A percentile compares a stretch with the other conserved stretches of the same genome.
Evolutionary conservation across 1,139 yeast species (phyloP).

Genomic region (Blastobotrys malaysiensis): DNA sequence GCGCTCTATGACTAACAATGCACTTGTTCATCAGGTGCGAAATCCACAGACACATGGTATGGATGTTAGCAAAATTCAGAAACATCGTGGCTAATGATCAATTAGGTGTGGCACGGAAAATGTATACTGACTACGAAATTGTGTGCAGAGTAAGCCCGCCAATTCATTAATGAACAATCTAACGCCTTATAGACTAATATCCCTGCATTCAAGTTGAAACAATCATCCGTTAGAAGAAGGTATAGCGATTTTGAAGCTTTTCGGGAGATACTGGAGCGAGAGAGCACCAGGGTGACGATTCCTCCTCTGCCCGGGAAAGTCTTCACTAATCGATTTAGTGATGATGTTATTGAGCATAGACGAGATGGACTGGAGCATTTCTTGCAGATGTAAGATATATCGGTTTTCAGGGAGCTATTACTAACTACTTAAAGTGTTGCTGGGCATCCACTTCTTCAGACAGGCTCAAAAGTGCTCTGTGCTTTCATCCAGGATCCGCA

Average conservation of each 20-base stretch:
- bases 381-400: slow-evolving; percentile 44
- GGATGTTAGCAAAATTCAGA: slow-evolving; percentile 5
- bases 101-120: slow-evolving; percentile 46
- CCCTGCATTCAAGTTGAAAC: slow-evolving; percentile 72
- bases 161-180: neutral
- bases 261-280: slow-evolving; percentile 67
- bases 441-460: slow-evolving; percentile 89
- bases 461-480: slow-evolving; percentile 76
- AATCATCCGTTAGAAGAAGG: slow-evolving; percentile 71
- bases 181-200: slow-evolving; percentile 40
- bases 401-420: neutral
- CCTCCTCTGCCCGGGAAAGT: slow-evolving; percentile 90
- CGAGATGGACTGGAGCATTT: slow-evolving; percentile 81
- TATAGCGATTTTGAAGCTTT: slow-evolving; percentile 88
- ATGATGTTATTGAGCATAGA: slow-evolving; percentile 77
- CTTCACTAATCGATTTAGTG: slow-evolving; percentile 67
- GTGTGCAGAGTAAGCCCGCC: slow-evolving; percentile 53
- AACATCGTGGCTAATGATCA: neutral
- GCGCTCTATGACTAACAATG: neutral
- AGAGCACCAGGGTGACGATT: slow-evolving; percentile 69
- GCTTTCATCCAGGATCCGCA: slow-evolving; percentile 84
- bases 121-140: slow-evolving; percentile 89
- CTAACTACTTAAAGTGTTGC: slow-evolving; percentile 49
- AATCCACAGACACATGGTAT: slow-evolving; percentile 77
- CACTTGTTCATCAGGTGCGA: slow-evolving; percentile 38